Conservation (phyloP, 2,329 filamentous ascomycete genomes). For the Phialophora chinensis region DNA sequence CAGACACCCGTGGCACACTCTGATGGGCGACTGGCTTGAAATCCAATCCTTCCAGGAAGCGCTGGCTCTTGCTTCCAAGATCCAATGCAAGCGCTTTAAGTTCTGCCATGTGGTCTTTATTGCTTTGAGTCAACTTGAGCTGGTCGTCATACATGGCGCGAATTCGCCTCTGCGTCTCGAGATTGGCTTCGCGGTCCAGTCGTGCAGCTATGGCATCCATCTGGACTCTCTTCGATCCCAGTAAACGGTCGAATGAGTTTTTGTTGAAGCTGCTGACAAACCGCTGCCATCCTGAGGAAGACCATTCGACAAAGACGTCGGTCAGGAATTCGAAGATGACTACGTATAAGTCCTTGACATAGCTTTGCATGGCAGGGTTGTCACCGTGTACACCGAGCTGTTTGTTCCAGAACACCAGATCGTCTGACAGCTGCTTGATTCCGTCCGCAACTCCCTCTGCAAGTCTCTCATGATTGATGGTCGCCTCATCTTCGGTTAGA, state of each 20-base stretch:
- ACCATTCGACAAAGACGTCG: slow-evolving; percentile 2
- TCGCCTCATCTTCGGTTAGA: neutral
- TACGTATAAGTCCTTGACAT: neutral
- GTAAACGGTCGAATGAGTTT: neutral
- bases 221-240: neutral
- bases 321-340: slow-evolving; percentile 3
- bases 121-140: neutral
- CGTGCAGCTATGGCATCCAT: neutral
- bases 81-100: neutral
- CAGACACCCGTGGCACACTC: neutral
- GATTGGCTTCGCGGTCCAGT: neutral
- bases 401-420: neutral
- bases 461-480: neutral
- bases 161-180: neutral
- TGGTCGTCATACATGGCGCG: neutral
- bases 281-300: neutral
- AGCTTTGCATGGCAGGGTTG: neutral
- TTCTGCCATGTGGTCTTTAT: neutral
- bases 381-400: neutral
- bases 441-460: neutral
- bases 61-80: neutral
- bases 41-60: neutral
- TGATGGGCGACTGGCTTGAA: neutral
- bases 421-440: neutral
- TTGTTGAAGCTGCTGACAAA: slow-evolving; percentile 2